These are phyloP conservation scores for Dioscorea cayenensis DNA, from an alignment of 116 monocot genomes.

Conservation along the genomic window DNA sequence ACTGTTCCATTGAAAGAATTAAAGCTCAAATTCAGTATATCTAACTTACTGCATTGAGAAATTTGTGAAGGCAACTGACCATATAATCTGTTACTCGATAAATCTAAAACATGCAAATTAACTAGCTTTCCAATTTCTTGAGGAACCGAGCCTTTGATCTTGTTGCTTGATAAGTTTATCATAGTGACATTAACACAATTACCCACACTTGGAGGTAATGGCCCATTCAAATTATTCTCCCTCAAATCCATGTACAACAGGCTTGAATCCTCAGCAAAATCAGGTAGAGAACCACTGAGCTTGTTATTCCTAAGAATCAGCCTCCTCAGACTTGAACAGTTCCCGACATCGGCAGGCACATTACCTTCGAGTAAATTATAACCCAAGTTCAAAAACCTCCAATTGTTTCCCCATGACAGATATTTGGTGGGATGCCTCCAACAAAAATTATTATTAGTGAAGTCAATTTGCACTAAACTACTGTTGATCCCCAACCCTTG, in stretches of 20 bases:
- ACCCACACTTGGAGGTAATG: conserved; percentile 46
- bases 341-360: conserved; percentile 50
- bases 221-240: conserved; percentile 44
- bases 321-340: conserved; percentile 57
- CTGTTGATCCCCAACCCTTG: conserved; percentile 53
- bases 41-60: conserved; percentile 50
- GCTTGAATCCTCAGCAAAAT: conserved; percentile 33
- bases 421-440: conserved; percentile 57
- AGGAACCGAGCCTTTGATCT: conserved; percentile 52
- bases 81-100: conserved; percentile 50
- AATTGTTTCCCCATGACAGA: conserved; percentile 52
- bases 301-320: conserved; percentile 63
- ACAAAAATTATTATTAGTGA: conserved; percentile 58
- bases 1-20: conserved; percentile 79
- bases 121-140: conserved; percentile 45
- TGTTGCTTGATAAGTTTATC: conserved; percentile 61
- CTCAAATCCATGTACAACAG: conserved; percentile 54
- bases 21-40: conserved; percentile 58
- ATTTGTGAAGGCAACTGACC: conserved; percentile 53
- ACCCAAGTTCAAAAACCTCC: conserved; percentile 41
- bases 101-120: conserved; percentile 44
- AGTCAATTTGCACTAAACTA: conserved; percentile 45
- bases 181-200: conserved; percentile 55
- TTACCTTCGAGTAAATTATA: conserved; percentile 53
- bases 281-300: conserved; percentile 43